Conservation (phyloP, 352 stramenopile genomes). For the Globisporangium yorkense region DNA sequence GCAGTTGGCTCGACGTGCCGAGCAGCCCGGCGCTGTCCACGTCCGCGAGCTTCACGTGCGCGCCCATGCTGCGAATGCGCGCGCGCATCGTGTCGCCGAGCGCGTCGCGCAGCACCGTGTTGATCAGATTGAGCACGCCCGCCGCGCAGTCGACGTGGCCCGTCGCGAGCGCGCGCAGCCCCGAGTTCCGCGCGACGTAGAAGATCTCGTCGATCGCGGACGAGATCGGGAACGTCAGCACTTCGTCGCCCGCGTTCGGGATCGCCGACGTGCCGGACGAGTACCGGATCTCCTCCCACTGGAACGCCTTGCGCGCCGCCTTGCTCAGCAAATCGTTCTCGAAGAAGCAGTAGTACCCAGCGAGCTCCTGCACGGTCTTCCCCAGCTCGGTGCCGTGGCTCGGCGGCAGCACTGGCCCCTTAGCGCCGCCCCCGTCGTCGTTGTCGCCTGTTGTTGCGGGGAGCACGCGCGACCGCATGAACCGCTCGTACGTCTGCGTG, state of each 20-base stretch:
- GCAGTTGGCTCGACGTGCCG: constrained; percentile 60
- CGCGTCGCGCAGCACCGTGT: constrained; percentile 71
- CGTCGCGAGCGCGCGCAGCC: constrained; percentile 70
- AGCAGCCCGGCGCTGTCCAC: constrained; percentile 45
- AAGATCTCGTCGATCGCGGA: constrained; percentile 86
- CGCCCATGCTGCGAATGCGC: constrained; percentile 69
- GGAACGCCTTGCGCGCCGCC: constrained; percentile 76
- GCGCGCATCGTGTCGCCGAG: constrained; percentile 75
- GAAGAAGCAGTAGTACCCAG: constrained; percentile 84
- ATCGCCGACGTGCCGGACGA: constrained; percentile 23
- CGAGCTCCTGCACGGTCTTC: constrained; percentile 78
- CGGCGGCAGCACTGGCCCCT: constrained; percentile 28
- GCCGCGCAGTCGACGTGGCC: constrained; percentile 78
- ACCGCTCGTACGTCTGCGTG: constrained; percentile 86
- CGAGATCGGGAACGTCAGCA: constrained; percentile 68
- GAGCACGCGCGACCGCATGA: constrained; percentile 68
- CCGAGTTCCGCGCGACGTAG: constrained; percentile 80
- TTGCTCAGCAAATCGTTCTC: constrained; percentile 75
- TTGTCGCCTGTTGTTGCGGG: constrained; percentile 4
- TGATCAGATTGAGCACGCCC: constrained; percentile 84
- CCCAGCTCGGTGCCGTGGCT: constrained; percentile 73
- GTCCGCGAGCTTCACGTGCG: constrained; percentile 59
- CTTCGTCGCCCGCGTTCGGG: constrained; percentile 15
- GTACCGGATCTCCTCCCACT: constrained; percentile 78
- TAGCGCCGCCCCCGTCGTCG: constrained; percentile 3